Evolutionary conservation across 208 protist species (phyloP), one percentile per base, ranked within the genome.

Genomic region (Trypanosoma rangeli): DNA sequence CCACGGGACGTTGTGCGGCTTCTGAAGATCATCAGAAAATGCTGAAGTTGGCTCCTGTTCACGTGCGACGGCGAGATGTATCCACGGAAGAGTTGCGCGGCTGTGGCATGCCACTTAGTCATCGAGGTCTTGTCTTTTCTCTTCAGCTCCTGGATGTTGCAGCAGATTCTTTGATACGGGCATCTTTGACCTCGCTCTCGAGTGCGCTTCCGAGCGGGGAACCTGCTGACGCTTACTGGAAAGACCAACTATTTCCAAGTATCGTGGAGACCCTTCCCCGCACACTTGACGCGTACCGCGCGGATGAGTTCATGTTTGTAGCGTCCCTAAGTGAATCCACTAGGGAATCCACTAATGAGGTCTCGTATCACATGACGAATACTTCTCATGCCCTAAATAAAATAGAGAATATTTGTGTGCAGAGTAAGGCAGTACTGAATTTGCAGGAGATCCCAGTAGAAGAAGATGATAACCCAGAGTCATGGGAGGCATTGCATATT

Each of bases 101-200:
- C 29, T 89, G 84, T 62, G 85, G 84, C 13, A 63, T 78, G 20
- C 46, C 89, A 18, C 82, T 90, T 61, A 86, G 83, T 48, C 89
- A 94, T 72, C 84, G 86, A 13, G 84, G 82, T 22, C 77, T 94
- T 10, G 89, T 94, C n/a, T 94, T 92, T 64, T 73, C 80, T 20
- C 54, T 79, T n/a, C 86, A 92, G 64, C 84, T 94, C 28, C 46
- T 94, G 62, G 70, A 82, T 53, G 57, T 77, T 33, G 75, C 79
- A 3, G 79, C 82, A 0, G 64, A 84, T 50, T 94, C 84, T 28
- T 62, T 92, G n/a, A 84, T 89, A 33, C 73, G 76, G 22, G 84
- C 86, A 12, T 77, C 82, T 13, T 75, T 92, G 37, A 62, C 86
- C 35, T 64, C 83, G 5, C 24, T 84, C 50, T 54, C 89, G 12